Conservation (phyloP, 805 yeast species). For the Starmerella geochares region DNA sequence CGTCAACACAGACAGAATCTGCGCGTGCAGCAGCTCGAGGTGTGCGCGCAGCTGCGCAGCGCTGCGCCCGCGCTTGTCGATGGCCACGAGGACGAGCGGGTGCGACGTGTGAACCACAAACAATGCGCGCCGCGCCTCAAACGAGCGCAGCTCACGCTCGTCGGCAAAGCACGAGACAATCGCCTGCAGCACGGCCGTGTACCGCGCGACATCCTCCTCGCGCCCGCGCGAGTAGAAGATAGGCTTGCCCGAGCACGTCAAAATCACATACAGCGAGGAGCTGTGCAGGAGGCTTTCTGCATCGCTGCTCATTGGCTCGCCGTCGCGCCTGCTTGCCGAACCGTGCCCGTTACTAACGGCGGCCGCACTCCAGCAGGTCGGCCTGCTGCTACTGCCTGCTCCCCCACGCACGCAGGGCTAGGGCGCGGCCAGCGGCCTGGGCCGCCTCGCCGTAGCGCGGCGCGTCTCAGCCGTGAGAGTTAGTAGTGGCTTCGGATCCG, state of each 20-base stretch:
- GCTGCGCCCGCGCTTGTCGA: conserved; percentile 34
- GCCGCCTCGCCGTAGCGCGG: too few species aligned
- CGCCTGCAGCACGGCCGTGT: conserved; percentile 27
- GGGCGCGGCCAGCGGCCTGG: too few species aligned
- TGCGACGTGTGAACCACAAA: conserved; percentile 52
- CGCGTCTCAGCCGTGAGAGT: too few species aligned
- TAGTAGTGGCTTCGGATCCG: too few species aligned
- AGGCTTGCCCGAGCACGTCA: conserved; percentile 27
- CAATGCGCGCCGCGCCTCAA: conserved; percentile 41
- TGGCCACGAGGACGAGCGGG: conserved; percentile 67
- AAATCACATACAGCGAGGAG: conserved; percentile 19
- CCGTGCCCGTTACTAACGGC: neutral
- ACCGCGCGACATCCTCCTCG: conserved; percentile 22
- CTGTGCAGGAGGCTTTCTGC: conserved; percentile 3
- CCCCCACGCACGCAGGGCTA: too few species aligned
- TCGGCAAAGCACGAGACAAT: conserved; percentile 24
- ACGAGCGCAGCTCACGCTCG: conserved; percentile 31
- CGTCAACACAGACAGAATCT: conserved; percentile 72
- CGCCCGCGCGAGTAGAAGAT: conserved; percentile 22
- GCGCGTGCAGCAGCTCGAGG: conserved; percentile 61
- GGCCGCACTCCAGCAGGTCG: too few species aligned
- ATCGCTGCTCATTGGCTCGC: neutral
- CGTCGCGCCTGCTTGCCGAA: neutral
- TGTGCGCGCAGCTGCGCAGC: conserved; percentile 46
- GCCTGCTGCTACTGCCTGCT: too few species aligned